Conservation (phyloP, 2,329 filamentous ascomycete species). For the Talaromyces islandicus region DNA sequence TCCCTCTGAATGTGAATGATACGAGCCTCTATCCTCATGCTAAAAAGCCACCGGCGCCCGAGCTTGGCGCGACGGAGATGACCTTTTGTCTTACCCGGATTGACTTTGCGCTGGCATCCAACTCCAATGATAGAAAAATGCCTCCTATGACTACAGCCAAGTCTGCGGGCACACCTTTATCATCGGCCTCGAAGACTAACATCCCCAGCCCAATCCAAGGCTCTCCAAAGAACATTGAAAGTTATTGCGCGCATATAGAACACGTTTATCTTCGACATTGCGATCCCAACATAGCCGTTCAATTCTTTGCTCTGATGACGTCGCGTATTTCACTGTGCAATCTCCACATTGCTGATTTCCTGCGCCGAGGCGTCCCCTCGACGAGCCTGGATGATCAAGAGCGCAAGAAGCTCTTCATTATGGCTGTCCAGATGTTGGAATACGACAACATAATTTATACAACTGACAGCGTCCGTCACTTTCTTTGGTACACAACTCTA, state of each 20-base stretch:
- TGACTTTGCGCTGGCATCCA: background rate
- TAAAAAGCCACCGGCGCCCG: slow-evolving; percentile 21
- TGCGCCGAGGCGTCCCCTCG: slow-evolving; percentile 7
- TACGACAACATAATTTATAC: slow-evolving; percentile 54
- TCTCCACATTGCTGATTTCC: slow-evolving; percentile 10
- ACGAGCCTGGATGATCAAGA: slow-evolving; percentile 23
- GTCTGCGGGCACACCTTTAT: background rate
- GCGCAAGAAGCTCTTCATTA: slow-evolving; percentile 48
- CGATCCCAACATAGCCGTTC: slow-evolving; percentile 53
- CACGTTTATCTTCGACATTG: slow-evolving; percentile 52
- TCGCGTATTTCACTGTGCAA: slow-evolving; percentile 50
- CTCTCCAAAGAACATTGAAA: slow-evolving; percentile 38
- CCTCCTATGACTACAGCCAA: background rate
- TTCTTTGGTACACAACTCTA: slow-evolving; percentile 55
- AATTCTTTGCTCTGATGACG: slow-evolving; percentile 55
- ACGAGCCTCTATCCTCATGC: slow-evolving; percentile 24
- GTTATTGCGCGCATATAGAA: slow-evolving; percentile 52
- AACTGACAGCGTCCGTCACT: slow-evolving; percentile 47
- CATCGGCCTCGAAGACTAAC: background rate
- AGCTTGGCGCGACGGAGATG: slow-evolving; percentile 32
- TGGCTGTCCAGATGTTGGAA: slow-evolving; percentile 55
- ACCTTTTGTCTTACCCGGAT: slow-evolving; percentile 30
- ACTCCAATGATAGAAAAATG: background rate
- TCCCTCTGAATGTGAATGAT: background rate
- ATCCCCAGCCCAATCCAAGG: background rate